Conservation (phyloP, 2,329 filamentous ascomycete genomes). For the Fusarium sp. region DNA sequence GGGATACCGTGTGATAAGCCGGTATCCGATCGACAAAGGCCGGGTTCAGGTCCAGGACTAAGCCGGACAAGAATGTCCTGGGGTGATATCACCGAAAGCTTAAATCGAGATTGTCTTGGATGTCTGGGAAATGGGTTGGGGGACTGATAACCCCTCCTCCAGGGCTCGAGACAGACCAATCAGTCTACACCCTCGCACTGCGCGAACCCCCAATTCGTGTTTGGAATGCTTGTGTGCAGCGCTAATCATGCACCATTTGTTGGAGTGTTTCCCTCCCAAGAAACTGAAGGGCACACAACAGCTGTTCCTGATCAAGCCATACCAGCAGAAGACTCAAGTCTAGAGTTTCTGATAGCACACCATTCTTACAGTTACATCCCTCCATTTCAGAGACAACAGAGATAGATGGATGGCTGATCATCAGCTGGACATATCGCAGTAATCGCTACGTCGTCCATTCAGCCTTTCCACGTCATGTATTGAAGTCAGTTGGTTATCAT, state of each 20-base stretch:
- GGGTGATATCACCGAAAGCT: constrained; percentile 23
- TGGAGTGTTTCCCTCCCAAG: constrained; percentile 7
- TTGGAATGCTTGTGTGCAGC: constrained; percentile 24
- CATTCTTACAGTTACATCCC: background rate
- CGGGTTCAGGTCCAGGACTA: background rate
- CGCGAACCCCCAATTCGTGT: constrained; percentile 5
- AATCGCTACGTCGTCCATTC: background rate
- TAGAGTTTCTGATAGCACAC: constrained; percentile 3
- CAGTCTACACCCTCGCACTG: constrained; percentile 20
- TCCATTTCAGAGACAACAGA: background rate
- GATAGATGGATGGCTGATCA: background rate
- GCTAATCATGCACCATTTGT: constrained; percentile 28
- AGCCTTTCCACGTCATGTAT: background rate
- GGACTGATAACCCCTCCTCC: constrained; percentile 23
- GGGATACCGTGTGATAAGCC: constrained; percentile 25
- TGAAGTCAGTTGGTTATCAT: background rate
- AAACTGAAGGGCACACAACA: background rate
- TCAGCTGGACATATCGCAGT: background rate
- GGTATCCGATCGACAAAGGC: constrained; percentile 14
- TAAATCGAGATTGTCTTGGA: constrained; percentile 26
- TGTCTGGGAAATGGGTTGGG: background rate
- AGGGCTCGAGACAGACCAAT: constrained; percentile 3
- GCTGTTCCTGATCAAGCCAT: background rate
- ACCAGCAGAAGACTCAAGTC: background rate
- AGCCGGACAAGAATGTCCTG: constrained; percentile 27